Evolutionary conservation across 805 yeast genomes (phyloP).

Genomic region (Spathaspora girioi): DNA sequence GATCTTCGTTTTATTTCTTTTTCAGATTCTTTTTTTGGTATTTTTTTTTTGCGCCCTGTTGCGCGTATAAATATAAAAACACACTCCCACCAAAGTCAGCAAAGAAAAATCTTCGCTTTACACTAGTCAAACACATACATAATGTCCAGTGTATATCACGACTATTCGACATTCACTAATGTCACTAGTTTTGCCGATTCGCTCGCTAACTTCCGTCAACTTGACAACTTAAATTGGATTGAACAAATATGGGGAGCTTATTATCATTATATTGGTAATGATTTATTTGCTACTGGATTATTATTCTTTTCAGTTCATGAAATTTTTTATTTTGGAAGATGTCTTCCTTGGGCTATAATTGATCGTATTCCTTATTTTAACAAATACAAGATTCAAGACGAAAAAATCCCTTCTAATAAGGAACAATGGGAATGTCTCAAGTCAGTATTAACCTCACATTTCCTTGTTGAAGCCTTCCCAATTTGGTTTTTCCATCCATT

Average conservation of each 20-base stretch:
- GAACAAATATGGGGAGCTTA: conserved; percentile 56
- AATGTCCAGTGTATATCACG: conserved; percentile 23
- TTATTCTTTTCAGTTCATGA: conserved; percentile 54
- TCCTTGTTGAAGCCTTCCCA: conserved; percentile 57
- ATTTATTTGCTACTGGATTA: conserved; percentile 55
- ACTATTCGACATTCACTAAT: conserved; percentile 30
- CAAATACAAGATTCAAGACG: conserved; percentile 52
- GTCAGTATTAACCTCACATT: conserved; percentile 53
- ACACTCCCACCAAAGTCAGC: neutral
- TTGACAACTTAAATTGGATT: conserved; percentile 26
- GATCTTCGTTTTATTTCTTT: neutral
- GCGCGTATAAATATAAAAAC: neutral
- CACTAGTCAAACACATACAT: neutral
- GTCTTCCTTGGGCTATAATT: conserved; percentile 55
- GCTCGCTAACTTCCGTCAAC: conserved; percentile 23
- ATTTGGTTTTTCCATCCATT: conserved; percentile 63
- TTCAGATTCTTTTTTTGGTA: neutral
- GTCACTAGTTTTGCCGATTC: conserved; percentile 26
- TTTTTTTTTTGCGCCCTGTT: neutral
- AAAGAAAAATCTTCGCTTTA: neutral
- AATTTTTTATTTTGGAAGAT: conserved; percentile 55
- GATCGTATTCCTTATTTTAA: conserved; percentile 51
- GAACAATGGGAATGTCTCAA: conserved; percentile 64
- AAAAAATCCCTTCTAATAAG: conserved; percentile 47
- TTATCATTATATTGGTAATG: conserved; percentile 52